Conservation (phyloP, 192 early-diverging fungal genomes). For the Coemansia pectinata region DNA sequence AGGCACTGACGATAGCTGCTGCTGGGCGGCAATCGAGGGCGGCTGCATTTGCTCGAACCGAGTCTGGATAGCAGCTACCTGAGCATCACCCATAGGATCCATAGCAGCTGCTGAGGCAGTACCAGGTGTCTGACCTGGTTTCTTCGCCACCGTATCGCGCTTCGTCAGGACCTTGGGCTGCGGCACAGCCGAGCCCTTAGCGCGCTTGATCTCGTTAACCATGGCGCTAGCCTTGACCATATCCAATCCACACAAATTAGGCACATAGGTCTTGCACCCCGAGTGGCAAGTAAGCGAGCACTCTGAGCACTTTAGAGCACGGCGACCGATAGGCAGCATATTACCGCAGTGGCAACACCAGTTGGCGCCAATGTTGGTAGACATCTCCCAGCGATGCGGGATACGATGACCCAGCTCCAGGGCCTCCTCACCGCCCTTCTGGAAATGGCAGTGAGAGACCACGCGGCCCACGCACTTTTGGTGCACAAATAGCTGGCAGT, state of each 20-base stretch:
- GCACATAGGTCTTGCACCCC: slow-evolving; percentile 81
- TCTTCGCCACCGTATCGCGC: slow-evolving; percentile 53
- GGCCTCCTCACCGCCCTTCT: slow-evolving; percentile 16
- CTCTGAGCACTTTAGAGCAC: slow-evolving; percentile 64
- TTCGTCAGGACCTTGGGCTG: slow-evolving; percentile 48
- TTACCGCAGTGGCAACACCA: slow-evolving; percentile 99
- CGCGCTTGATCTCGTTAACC: slow-evolving; percentile 75
- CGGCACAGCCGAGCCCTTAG: slow-evolving; percentile 38
- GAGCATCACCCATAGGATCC: slow-evolving; percentile 29
- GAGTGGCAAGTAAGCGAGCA: slow-evolving; percentile 82
- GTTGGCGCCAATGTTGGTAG: slow-evolving; percentile 79
- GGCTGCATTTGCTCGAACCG: slow-evolving; percentile 37
- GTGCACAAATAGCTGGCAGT: slow-evolving; percentile 94
- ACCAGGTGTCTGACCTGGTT: slow-evolving; percentile 2
- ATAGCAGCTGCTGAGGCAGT: neutral
- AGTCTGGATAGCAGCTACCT: slow-evolving; percentile 35
- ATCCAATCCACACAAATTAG: slow-evolving; percentile 90
- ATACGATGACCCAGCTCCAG: slow-evolving; percentile 77
- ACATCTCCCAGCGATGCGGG: slow-evolving; percentile 91
- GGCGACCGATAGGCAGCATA: slow-evolving; percentile 82
- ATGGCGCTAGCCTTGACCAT: slow-evolving; percentile 87
- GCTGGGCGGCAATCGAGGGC: slow-evolving; percentile 23
- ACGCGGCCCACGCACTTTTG: slow-evolving; percentile 84
- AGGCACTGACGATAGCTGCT: slow-evolving; percentile 30
- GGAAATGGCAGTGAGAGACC: slow-evolving; percentile 85